Conservation (phyloP, 2,329 filamentous ascomycete species). For the Celoporthe dispersa region DNA sequence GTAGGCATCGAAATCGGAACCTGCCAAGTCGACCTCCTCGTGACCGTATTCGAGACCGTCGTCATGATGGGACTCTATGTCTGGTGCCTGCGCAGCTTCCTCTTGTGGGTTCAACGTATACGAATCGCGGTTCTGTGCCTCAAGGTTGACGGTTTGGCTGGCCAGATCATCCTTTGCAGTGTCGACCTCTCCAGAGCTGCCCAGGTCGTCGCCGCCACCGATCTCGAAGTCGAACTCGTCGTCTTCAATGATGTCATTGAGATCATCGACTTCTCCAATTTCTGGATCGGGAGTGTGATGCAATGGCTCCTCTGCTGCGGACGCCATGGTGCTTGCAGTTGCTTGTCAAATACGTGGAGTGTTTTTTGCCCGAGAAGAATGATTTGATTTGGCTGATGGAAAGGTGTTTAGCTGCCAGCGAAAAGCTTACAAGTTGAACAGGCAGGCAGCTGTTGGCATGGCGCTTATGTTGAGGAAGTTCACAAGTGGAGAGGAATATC, state of each 20-base stretch:
- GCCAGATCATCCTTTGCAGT: not conserved
- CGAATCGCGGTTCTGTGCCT: not conserved
- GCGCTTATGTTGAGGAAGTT: not conserved
- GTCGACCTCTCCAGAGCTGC: constrained; percentile 24
- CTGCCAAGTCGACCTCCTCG: constrained; percentile 23
- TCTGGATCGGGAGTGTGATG: constrained; percentile 20
- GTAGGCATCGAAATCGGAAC: constrained; percentile 31
- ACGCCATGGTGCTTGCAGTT: constrained; percentile 30
- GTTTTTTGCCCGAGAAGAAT: constrained; percentile 5
- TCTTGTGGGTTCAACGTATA: constrained; percentile 8
- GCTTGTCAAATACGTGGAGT: not conserved
- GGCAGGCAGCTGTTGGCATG: constrained; percentile 2
- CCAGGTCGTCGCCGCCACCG: constrained; percentile 33
- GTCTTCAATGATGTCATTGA: constrained; percentile 21
- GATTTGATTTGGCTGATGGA: not conserved
- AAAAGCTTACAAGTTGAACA: not conserved
- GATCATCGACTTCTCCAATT: constrained; percentile 28
- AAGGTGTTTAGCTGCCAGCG: constrained; percentile 1
- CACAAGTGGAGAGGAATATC: not conserved
- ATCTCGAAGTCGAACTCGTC: constrained; percentile 42
- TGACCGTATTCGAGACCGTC: not conserved
- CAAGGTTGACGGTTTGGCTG: not conserved
- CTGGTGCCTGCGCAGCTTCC: not conserved
- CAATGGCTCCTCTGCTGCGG: constrained; percentile 25
- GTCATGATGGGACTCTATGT: constrained; percentile 3